Base-by-base conservation (phyloP, 129 eudicot genomes). In the Tagetes patula region DNA sequence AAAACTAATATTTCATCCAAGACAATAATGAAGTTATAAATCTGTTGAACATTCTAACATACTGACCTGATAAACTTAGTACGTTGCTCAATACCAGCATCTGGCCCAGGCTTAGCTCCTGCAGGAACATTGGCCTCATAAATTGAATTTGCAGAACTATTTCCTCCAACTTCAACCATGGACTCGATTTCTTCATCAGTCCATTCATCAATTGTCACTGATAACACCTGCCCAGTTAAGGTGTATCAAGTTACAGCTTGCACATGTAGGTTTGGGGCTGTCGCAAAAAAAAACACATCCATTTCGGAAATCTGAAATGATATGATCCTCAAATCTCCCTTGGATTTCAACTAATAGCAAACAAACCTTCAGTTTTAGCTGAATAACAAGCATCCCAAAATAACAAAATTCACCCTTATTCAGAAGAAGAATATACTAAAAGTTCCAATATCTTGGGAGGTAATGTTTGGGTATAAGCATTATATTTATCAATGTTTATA, bases 201-300 rank as follows among this genome's bases (percentile, higher is more conserved):
- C 97, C 97, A 92, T 60, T 92, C 96, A 89, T 92, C 97, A 72
- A 92, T 82, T 50, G 97, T 89, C 82, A 92, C 97, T 12, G 97
- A 92, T 71, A 92, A 75, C 73, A 92, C 97, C 97, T 92, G 84
- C 5, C 5, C 70, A 64, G 12, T 36, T 58, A 76, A 11, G 54
- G 27, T 12, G 12, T 34, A 50, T 65, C 34, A 75, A 61, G 37
- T 14, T 42, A 54, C 10, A 54, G 33, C 65, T 58, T 58, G 65
- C 38, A 32, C 40, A 32, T 9, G 6, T 31, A 0, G 9, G 41
- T 58, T 58, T 58, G 39, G 40, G 6, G 32, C 8, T 39, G 6
- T 8, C 31, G 31, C 34, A 8, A 4, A 31, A 56, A 56, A 3
- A 40, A 65, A 47, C 31, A 0, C 13, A 3, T 66, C 52, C 20